phyloP scores from a whole-genome alignment of 2,329 filamentous ascomycete species.

The Myriosclerotinia curreyana region DNA sequence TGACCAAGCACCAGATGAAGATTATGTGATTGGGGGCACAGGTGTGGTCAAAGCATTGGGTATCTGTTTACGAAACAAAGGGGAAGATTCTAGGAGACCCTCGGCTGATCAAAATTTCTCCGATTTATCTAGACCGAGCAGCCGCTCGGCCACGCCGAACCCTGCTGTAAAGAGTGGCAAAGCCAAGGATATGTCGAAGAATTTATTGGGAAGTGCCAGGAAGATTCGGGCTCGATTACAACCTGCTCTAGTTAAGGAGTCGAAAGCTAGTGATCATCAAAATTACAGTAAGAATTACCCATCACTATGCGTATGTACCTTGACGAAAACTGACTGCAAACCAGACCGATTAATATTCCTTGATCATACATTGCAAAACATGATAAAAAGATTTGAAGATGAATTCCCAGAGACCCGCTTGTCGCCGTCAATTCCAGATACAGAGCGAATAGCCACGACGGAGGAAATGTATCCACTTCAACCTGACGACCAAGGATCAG shows the following conservation, averaged over 20 bases:
- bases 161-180: constrained; percentile 52
- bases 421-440: constrained; percentile 29
- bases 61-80: constrained; percentile 82
- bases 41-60: constrained; percentile 92
- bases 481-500: constrained; percentile 27
- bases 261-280: constrained; percentile 65
- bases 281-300: constrained; percentile 65
- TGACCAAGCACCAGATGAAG: constrained; percentile 75
- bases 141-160: constrained; percentile 48
- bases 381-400: constrained; percentile 93
- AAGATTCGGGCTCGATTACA: constrained; percentile 84
- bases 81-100: constrained; percentile 55
- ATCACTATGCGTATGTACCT: background rate
- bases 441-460: background rate
- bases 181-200: constrained; percentile 90
- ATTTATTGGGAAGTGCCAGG: constrained; percentile 78
- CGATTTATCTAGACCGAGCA: constrained; percentile 35
- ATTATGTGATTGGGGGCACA: constrained; percentile 94
- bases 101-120: constrained; percentile 33
- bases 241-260: constrained; percentile 75
- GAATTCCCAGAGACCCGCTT: constrained; percentile 85
- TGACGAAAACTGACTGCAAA: constrained; percentile 11
- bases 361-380: constrained; percentile 80
- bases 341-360: constrained; percentile 77
- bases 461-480: constrained; percentile 20